Base-by-base conservation (phyloP, 106 monocot genomes). In the Phalaenopsis aphrodite region DNA sequence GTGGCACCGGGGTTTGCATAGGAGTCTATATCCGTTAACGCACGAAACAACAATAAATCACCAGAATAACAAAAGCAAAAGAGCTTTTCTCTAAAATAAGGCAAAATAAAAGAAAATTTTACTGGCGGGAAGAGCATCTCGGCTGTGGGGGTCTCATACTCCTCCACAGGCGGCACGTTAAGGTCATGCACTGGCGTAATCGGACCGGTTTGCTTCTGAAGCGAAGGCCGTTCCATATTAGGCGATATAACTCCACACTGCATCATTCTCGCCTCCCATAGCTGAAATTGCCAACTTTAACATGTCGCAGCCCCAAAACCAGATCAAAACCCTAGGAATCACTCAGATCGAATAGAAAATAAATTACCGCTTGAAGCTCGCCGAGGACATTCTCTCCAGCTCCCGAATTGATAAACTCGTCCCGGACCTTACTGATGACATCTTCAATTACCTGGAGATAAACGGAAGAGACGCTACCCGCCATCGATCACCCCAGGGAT, bases 81-180 rank as follows among this genome's bases (percentile, higher is more conserved):
- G 1, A 12, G 19, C 41, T 19, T 71, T 83, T 56, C 1, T 71
- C 23, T 24, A 11, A 21, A 45, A 43, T 49, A 72, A 80, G 81
- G 81, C 30, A 45, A 43, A 10, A 41, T 77, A 21, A 57, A 12
- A 11, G 64, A 41, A 64, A 74, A 61, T 16, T 75, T 81, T 47
- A 99, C 98, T 79, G 98, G 98, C 15, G 98, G 98, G 68, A 99
- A 99, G 55, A 99, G 94, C 94, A 99, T 99, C 80, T 99, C 98
- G 0, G 98, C 98, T 0, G 98, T 99, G 1, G 98, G 98, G n/a
- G 98, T 99, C 86, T 92, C 98, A 41, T 94, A 99, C 87, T 94
- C 98, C 88, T 98, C 94, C 9, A 84, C 39, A 3, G 90, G 92
- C 0, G 98, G 98, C 21, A 98, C 92, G 72, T 98, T 98, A 38